Evolutionary conservation across 495 filamentous ascomycete species (phyloP).

Genomic region (Parmelia sp.): DNA sequence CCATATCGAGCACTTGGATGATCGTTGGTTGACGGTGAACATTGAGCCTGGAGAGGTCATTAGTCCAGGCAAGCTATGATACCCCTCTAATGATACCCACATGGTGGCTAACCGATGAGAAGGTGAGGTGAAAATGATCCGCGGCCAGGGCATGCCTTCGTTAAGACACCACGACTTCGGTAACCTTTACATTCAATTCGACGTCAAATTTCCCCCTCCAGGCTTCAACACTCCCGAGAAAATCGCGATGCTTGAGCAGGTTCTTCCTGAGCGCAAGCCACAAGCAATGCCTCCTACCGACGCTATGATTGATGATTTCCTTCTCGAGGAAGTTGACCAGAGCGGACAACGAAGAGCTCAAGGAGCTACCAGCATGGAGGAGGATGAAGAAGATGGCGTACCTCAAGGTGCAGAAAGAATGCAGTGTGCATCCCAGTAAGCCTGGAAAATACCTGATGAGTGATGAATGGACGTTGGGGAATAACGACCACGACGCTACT

Average conservation of each 20-base stretch:
- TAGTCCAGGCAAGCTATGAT: conserved; percentile 65
- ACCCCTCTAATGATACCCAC: not conserved
- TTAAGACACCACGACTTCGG: conserved; percentile 91
- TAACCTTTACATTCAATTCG: conserved; percentile 96
- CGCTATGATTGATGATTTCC: conserved; percentile 82
- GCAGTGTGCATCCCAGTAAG: conserved; percentile 96
- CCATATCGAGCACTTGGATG: conserved; percentile 93
- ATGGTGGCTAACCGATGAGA: conserved; percentile 26
- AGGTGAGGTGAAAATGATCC: conserved; percentile 91
- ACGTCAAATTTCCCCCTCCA: conserved; percentile 81
- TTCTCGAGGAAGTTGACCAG: conserved; percentile 74
- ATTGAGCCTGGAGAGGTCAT: conserved; percentile 93
- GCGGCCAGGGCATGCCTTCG: conserved; percentile 97
- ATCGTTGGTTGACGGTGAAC: conserved; percentile 87
- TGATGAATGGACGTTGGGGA: conserved; percentile 9
- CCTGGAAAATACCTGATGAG: conserved; percentile 2
- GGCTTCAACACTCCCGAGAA: conserved; percentile 46
- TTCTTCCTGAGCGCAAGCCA: conserved; percentile 66
- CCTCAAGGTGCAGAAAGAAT: conserved; percentile 84
- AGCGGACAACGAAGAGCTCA: conserved; percentile 66
- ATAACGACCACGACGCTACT: conserved; percentile 5
- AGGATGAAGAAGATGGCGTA: conserved; percentile 68
- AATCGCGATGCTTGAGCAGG: conserved; percentile 60
- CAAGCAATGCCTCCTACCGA: conserved; percentile 61
- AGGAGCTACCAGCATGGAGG: conserved; percentile 63